Conservation (phyloP, 768 basidiomycete genomes). For the Mycena rebaudengoi region DNA sequence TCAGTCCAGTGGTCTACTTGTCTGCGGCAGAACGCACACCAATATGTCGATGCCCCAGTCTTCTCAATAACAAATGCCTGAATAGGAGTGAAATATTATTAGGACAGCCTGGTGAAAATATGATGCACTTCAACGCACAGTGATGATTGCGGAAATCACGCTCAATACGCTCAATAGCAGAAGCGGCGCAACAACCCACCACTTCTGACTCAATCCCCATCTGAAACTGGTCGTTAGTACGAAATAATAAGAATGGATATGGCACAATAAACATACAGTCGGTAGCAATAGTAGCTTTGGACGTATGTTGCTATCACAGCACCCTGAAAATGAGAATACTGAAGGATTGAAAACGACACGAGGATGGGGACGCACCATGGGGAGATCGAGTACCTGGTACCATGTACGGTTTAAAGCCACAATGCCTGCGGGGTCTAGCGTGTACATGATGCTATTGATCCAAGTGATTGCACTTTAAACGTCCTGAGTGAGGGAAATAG, state of each 20-base stretch:
- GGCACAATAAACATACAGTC: not conserved
- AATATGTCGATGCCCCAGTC: not conserved
- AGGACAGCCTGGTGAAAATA: not conserved
- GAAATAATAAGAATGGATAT: not conserved
- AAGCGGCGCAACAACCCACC: not conserved
- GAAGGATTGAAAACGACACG: not conserved
- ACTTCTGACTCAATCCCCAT: not conserved
- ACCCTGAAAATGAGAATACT: not conserved
- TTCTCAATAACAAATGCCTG: constrained; percentile 4
- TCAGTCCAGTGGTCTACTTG: not conserved
- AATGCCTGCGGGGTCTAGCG: constrained; percentile 1
- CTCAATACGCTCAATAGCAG: not conserved
- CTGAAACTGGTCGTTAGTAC: not conserved
- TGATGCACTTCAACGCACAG: not conserved
- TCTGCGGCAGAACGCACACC: not conserved
- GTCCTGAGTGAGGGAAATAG: not conserved
- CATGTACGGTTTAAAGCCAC: not conserved
- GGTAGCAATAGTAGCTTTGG: constrained; percentile 4
- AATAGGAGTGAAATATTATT: not conserved
- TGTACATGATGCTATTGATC: constrained; percentile 8
- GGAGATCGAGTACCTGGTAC: constrained; percentile 11
- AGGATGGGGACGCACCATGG: not conserved
- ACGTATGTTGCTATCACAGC: not conserved
- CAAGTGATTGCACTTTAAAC: constrained; percentile 3
- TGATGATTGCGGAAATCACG: constrained; percentile 5